Evolutionary conservation across 192 early-diverging fungal species (phyloP), one percentile per base, ranked within the genome.

Genomic region (Podila epicladia): DNA sequence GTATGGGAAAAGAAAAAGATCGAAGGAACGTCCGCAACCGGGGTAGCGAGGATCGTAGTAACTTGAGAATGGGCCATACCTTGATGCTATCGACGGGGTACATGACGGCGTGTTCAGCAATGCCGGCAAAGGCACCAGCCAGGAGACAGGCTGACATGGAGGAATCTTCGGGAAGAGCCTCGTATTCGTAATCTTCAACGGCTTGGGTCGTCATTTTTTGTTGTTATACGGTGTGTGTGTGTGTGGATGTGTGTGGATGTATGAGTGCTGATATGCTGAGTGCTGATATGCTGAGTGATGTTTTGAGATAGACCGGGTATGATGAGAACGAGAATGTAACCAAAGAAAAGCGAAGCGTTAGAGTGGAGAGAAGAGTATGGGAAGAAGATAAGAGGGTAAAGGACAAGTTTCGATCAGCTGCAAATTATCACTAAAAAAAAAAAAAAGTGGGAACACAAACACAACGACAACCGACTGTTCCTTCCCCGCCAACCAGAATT

Each of bases 101-200:
- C 93, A 97, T 98, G 60, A 97, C 87, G 31, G 94, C 91, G 78
- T 99, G 97, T 85, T 99, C 97, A 60, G 93, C 94, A 74, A 99
- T 98, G 64, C 97, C 97, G n/a, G 97, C 97, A 19, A 96, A 87
- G 2, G 97, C 97, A 17, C 97, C 97, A 1, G 97, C 97, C 45
- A 94, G 83, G 77, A 96, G 85, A 80, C 98, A 95, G 62, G 94
- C 91, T 58, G 90, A 84, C 65, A 97, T 86, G 1, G 92, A 86
- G 8, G 96, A 89, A n/a, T 92, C 93, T 17, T 87, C 86, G n/a
- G 95, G 94, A 37, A 99, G 87, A 35, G 94, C 85, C 85, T 99
- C 97, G 84, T 99, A 99, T 77, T 97, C 97, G 68, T 88, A 87
- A 8, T 97, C 97, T 32, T 87, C 84, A 32, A 60, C 53, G 9